Percentiles rank a stretch among this genome's conserved stretches.
Evolutionary conservation across 306 rosid genomes (phyloP).

Genomic region (Begonia fuchsioides): DNA sequence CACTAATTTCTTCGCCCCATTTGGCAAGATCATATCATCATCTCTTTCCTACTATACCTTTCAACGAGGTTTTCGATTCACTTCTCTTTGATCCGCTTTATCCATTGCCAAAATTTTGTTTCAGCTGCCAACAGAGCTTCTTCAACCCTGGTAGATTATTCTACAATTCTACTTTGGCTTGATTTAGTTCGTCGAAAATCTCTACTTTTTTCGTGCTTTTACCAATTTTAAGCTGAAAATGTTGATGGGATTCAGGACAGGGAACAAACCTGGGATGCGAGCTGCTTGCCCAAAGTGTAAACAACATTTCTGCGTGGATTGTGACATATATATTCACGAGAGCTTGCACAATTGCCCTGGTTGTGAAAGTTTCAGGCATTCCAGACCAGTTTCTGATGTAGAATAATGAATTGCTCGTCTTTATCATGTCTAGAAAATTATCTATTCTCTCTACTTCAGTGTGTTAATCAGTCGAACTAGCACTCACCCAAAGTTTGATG

Average conservation of each 20-base stretch:
- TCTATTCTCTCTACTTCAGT: too few relatives aligned
- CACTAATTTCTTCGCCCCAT: slow-evolving; percentile 94
- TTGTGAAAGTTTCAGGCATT: slow-evolving; percentile 69
- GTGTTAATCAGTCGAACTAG: too few relatives aligned
- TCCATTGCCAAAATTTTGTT: slow-evolving; percentile 42
- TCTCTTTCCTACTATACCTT: slow-evolving; percentile 89
- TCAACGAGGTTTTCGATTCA: slow-evolving; percentile 56
- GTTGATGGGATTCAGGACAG: slow-evolving; percentile 28
- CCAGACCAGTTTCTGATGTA: slow-evolving; percentile 22
- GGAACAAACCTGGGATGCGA: slow-evolving; percentile 55
- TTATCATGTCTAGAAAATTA: too few relatives aligned
- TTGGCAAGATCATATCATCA: slow-evolving; percentile 96
- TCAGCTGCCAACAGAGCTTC: slow-evolving; percentile 85
- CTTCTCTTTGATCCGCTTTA: slow-evolving; percentile 27
- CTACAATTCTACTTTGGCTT: neutral
- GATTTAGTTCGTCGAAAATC: neutral
- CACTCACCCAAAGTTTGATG: too few relatives aligned
- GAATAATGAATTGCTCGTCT: neutral
- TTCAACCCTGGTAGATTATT: slow-evolving; percentile 26
- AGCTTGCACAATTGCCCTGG: slow-evolving; percentile 97
- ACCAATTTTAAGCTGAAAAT: neutral
- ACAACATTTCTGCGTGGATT: slow-evolving; percentile 78
- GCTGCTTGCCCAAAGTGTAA: slow-evolving; percentile 78
- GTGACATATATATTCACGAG: slow-evolving; percentile 84
- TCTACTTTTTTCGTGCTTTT: neutral